A percentile compares a stretch with the other conserved stretches of the same genome.
phyloP scores from a whole-genome alignment of 768 basidiomycete species.

The Rossbeevera mucosa region DNA sequence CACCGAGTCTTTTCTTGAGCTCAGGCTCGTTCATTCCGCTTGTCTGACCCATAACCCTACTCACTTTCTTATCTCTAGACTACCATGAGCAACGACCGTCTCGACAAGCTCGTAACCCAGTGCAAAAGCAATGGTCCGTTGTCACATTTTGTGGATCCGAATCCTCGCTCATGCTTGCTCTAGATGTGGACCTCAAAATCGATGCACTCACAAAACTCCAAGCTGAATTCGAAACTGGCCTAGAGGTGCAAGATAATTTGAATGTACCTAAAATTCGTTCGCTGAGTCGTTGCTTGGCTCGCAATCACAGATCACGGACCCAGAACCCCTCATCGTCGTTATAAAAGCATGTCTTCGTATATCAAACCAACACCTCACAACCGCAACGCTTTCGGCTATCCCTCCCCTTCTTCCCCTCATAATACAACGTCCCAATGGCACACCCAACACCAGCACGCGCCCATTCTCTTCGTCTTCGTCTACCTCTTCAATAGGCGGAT shows the following conservation, averaged over 20 bases:
- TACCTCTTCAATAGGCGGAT: slow-evolving; percentile 40
- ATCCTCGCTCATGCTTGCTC: slow-evolving; percentile 8
- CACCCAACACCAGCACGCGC: slow-evolving; percentile 24
- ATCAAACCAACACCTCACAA: slow-evolving; percentile 76
- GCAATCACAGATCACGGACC: slow-evolving; percentile 57
- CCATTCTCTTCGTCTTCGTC: slow-evolving; percentile 53
- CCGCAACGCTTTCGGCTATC: slow-evolving; percentile 69
- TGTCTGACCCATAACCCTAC: slow-evolving; percentile 6
- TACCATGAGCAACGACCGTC: slow-evolving; percentile 51
- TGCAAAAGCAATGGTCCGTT: slow-evolving; percentile 59
- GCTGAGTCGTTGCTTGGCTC: slow-evolving; percentile 12
- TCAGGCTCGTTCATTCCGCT: slow-evolving; percentile 18
- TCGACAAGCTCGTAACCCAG: slow-evolving; percentile 60
- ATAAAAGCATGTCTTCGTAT: slow-evolving; percentile 75
- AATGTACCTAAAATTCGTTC: slow-evolving; percentile 7
- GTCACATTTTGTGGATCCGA: slow-evolving; percentile 5
- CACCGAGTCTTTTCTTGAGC: slow-evolving; percentile 18
- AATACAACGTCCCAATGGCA: slow-evolving; percentile 37
- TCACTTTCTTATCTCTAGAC: slow-evolving; percentile 16
- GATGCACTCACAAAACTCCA: slow-evolving; percentile 79
- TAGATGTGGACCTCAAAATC: slow-evolving; percentile 77
- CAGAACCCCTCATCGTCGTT: slow-evolving; percentile 62
- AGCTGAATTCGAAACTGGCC: slow-evolving; percentile 63
- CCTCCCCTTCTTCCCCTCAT: slow-evolving; percentile 64
- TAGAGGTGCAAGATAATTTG: slow-evolving; percentile 48